Evolutionary conservation across 139 green algal genomes (phyloP).

Genomic region (Picochlorum sp.): DNA sequence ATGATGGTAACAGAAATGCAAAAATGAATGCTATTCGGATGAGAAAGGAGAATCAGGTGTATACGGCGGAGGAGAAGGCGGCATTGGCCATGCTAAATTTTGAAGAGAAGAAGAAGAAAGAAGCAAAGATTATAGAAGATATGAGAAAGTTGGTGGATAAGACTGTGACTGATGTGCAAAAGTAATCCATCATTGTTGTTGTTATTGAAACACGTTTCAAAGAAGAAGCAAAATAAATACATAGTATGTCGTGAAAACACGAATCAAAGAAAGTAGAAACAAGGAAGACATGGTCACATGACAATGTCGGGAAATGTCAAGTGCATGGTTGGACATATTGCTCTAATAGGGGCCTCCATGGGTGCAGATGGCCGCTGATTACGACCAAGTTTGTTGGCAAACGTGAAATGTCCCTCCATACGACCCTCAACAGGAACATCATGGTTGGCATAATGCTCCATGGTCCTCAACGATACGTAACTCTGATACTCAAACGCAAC

Average conservation of each 20-base stretch:
- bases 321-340: too few relatives aligned
- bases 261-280: too few relatives aligned
- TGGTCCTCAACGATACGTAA: slow-evolving; percentile 34
- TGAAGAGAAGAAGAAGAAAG: slow-evolving; percentile 92
- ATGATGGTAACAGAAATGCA: slow-evolving; percentile 89
- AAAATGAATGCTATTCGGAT: slow-evolving; percentile 98
- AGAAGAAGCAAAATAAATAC: too few relatives aligned
- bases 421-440: slow-evolving; percentile 18
- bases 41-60: slow-evolving; percentile 85
- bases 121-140: slow-evolving; percentile 81
- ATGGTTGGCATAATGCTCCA: background rate
- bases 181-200: background rate
- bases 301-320: too few relatives aligned
- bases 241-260: too few relatives aligned
- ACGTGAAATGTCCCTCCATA: slow-evolving; percentile 67
- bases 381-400: slow-evolving; percentile 39
- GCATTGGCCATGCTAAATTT: slow-evolving; percentile 98
- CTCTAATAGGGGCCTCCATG: too few relatives aligned
- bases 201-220: too few relatives aligned
- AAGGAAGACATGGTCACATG: too few relatives aligned
- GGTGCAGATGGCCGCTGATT: too few relatives aligned
- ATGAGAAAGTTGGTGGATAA: slow-evolving; percentile 71
- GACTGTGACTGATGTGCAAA: slow-evolving; percentile 36
- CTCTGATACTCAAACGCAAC: slow-evolving; percentile 65
- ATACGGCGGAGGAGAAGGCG: slow-evolving; percentile 94